Evolutionary conservation across 2,329 filamentous ascomycete species (phyloP).

Genomic region (Phyllosticta citriasiana): DNA sequence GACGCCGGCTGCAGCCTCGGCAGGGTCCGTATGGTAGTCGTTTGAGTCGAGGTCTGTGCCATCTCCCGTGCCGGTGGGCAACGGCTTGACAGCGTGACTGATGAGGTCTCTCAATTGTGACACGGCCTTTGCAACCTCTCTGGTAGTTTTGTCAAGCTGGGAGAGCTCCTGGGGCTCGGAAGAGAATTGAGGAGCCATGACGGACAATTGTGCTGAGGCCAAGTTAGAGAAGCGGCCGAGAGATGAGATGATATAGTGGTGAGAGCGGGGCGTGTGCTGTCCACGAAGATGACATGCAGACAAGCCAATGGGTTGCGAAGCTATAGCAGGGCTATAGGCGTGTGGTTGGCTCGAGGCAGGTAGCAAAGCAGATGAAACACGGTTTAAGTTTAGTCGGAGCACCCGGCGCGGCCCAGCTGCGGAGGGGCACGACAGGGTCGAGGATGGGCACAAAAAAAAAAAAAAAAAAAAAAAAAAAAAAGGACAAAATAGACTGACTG

Average conservation of each 20-base stretch:
- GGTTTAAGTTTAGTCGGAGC: background rate
- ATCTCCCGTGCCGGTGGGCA: constrained; percentile 32
- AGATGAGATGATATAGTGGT: background rate
- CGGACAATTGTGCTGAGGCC: background rate
- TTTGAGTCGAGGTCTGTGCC: constrained; percentile 29
- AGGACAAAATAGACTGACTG: background rate
- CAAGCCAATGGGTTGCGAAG: background rate
- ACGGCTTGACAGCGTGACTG: constrained; percentile 19
- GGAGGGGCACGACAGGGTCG: background rate
- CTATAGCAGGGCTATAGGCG: background rate
- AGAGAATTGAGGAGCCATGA: constrained; percentile 3
- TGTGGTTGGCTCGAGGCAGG: background rate
- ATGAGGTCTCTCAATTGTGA: constrained; percentile 18
- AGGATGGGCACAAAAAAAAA: background rate
- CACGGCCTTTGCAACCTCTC: constrained; percentile 1
- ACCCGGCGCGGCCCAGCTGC: background rate
- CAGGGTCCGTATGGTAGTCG: constrained; percentile 19
- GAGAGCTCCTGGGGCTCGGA: constrained; percentile 7
- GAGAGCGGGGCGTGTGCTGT: background rate
- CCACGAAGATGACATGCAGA: background rate
- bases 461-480: background rate
- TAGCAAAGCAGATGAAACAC: background rate
- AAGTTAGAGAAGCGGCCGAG: background rate
- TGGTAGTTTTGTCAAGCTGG: constrained; percentile 7
- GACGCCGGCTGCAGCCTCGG: constrained; percentile 24